Conservation (phyloP, 768 basidiomycete genomes). For the Termitomyces heimii region DNA sequence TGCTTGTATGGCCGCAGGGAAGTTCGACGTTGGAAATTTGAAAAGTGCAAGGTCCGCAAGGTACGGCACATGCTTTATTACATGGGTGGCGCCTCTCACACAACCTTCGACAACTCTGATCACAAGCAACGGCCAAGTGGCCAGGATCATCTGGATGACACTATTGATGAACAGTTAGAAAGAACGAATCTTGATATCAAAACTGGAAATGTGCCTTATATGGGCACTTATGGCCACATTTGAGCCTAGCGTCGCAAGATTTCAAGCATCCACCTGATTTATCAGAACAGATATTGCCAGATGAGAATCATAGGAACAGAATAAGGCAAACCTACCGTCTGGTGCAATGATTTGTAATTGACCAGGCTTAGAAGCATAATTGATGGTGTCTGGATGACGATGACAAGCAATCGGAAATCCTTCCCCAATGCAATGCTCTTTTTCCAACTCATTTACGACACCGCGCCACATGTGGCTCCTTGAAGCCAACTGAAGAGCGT, state of each 20-base stretch:
- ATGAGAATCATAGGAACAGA: not conserved
- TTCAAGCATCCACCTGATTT: slow-evolving; percentile 53
- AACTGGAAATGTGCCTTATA: slow-evolving; percentile 37
- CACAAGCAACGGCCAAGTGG: slow-evolving; percentile 43
- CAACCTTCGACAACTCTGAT: slow-evolving; percentile 41
- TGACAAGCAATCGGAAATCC: slow-evolving; percentile 54
- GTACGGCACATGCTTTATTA: slow-evolving; percentile 37
- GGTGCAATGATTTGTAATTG: slow-evolving; percentile 45
- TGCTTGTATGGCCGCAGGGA: slow-evolving; percentile 50
- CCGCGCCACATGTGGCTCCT: slow-evolving; percentile 52
- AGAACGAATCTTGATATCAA: not conserved
- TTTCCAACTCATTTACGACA: slow-evolving; percentile 53
- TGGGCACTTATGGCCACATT: slow-evolving; percentile 62
- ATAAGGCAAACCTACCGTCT: slow-evolving; percentile 35
- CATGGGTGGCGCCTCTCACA: slow-evolving; percentile 60
- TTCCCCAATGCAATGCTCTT: slow-evolving; percentile 36
- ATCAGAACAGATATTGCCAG: not conserved
- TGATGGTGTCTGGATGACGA: slow-evolving; percentile 40
- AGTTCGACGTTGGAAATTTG: slow-evolving; percentile 38
- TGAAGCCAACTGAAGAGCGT: slow-evolving; percentile 46
- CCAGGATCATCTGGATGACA: slow-evolving; percentile 58
- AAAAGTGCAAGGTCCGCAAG: slow-evolving; percentile 51
- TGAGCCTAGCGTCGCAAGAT: slow-evolving; percentile 45
- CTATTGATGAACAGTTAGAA: slow-evolving; percentile 21
- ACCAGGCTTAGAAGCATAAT: slow-evolving; percentile 44